These are phyloP conservation scores for Thelonectria olida DNA, from an alignment of 2,329 filamentous ascomycete species.

Conservation along the genomic window DNA sequence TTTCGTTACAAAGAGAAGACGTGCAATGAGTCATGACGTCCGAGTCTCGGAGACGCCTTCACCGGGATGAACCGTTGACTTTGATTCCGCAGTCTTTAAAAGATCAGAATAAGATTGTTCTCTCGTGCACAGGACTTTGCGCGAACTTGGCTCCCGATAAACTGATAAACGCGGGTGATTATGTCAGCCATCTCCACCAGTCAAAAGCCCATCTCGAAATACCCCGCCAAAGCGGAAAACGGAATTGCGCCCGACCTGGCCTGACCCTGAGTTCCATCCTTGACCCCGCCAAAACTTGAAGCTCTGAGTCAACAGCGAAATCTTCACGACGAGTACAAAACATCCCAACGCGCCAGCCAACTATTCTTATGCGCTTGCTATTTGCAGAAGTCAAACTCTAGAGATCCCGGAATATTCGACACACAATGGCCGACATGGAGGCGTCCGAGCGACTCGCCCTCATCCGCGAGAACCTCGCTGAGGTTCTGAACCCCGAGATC, in stretches of 20 bases:
- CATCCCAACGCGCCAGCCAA: neutral
- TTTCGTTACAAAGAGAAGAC: too few relatives aligned
- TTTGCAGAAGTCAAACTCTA: neutral
- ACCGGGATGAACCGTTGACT: neutral
- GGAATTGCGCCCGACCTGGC: slow-evolving; percentile 9
- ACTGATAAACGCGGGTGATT: slow-evolving; percentile 16
- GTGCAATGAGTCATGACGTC: neutral
- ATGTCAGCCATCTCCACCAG: slow-evolving; percentile 1
- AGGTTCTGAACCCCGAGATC: slow-evolving; percentile 86
- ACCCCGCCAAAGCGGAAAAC: slow-evolving; percentile 17
- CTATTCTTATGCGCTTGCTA: neutral
- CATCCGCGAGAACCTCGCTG: slow-evolving; percentile 82
- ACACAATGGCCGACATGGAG: slow-evolving; percentile 15
- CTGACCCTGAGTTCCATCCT: too few relatives aligned
- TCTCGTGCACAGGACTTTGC: neutral
- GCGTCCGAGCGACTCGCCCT: slow-evolving; percentile 71
- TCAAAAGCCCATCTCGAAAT: neutral
- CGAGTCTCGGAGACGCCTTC: neutral
- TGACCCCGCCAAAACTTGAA: slow-evolving; percentile 21
- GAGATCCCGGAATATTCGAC: neutral
- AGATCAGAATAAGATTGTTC: too few relatives aligned
- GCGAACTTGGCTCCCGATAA: slow-evolving; percentile 1
- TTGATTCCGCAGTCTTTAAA: too few relatives aligned
- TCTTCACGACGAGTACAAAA: slow-evolving; percentile 1
- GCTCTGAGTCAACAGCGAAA: slow-evolving; percentile 18